Evolutionary conservation across 768 basidiomycete species (phyloP).

Genomic region (Trametes sanguinea): DNA sequence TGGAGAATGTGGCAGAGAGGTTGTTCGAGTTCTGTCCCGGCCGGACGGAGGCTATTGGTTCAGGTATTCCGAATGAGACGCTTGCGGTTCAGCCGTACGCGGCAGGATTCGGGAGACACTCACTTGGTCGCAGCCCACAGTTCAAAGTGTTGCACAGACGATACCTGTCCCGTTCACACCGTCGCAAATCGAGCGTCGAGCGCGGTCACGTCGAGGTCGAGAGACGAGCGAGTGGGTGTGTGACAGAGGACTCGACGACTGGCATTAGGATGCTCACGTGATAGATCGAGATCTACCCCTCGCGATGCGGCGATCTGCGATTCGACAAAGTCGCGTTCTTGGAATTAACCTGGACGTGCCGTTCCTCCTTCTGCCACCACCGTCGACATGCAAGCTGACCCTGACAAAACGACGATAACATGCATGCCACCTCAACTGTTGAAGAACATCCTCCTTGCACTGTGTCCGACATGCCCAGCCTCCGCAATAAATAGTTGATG

Average conservation of each 20-base stretch:
- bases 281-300: background rate
- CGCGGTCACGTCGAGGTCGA: too few relatives aligned
- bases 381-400: background rate
- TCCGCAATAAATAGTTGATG: constrained; percentile 17
- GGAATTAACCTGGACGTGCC: too few relatives aligned
- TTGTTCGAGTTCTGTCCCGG: background rate
- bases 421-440: constrained; percentile 28
- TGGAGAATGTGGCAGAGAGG: background rate
- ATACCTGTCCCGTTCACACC: too few relatives aligned
- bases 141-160: too few relatives aligned
- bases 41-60: background rate
- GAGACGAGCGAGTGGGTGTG: too few relatives aligned
- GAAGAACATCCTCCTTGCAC: constrained; percentile 20
- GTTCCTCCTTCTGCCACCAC: background rate
- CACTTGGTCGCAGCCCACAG: too few relatives aligned
- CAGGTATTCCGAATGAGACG: background rate
- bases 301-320: background rate
- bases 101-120: background rate
- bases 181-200: too few relatives aligned
- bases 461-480: constrained; percentile 23
- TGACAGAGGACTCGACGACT: too few relatives aligned
- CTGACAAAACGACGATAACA: background rate
- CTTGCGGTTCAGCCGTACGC: background rate
- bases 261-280: too few relatives aligned
- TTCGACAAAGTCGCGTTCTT: background rate